A percentile compares a stretch with the other conserved stretches of the same genome.
phyloP scores from a whole-genome alignment of 306 rosid species.

The Lupinus albus region DNA sequence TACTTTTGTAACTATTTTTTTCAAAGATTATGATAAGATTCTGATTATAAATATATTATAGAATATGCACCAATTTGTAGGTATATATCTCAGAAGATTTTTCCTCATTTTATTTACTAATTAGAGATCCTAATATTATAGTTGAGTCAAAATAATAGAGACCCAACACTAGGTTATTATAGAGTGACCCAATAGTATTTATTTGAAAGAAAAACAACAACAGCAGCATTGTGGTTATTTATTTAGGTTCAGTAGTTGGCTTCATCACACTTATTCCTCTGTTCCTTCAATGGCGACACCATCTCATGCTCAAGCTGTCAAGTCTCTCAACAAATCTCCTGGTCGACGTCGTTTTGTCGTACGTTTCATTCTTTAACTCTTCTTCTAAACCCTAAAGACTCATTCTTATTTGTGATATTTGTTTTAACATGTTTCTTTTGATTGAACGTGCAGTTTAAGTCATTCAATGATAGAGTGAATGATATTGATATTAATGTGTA shows the following conservation, averaged over 20 bases:
- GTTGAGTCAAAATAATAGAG: background rate
- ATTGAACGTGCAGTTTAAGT: conserved; percentile 59
- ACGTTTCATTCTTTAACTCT: conserved; percentile 22
- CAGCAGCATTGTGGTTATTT: no score
- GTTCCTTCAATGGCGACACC: conserved; percentile 56
- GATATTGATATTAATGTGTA: conserved; percentile 76
- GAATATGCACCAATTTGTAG: no score
- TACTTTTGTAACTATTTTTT: no score
- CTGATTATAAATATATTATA: no score
- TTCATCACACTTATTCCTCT: background rate
- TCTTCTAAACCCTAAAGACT: conserved; percentile 38
- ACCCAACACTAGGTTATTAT: background rate
- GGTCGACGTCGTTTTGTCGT: conserved; percentile 84
- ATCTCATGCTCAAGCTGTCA: conserved; percentile 75
- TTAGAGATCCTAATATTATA: no score
- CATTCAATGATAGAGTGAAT: conserved; percentile 63
- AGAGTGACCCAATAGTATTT: background rate
- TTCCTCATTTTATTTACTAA: no score
- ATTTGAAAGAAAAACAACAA: no score
- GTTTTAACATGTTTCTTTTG: background rate
- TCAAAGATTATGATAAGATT: no score
- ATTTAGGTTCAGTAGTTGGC: background rate
- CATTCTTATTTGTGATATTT: background rate
- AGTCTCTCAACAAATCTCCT: conserved; percentile 77
- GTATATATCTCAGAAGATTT: no score